A percentile compares a stretch with the other conserved stretches of the same genome.
These are phyloP conservation scores for Fusarium sp. DNA, from an alignment of 2,329 filamentous ascomycete genomes.

Conservation along the genomic window DNA sequence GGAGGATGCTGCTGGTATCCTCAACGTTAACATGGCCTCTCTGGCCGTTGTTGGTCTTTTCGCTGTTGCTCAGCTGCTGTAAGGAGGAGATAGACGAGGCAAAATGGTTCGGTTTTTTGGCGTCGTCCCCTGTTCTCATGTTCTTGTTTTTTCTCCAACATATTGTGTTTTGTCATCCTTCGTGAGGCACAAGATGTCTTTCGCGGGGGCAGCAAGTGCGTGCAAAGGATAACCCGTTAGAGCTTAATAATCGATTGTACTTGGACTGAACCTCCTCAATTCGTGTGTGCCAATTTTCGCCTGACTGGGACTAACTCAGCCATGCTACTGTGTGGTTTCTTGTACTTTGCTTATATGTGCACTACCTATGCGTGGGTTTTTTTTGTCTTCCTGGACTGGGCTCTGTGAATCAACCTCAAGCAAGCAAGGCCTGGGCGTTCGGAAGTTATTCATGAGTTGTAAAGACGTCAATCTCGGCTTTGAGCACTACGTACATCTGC, in stretches of 20 bases:
- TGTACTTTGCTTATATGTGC: neutral
- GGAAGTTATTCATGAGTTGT: neutral
- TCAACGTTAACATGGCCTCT: conserved; percentile 61
- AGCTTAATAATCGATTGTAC: conserved; percentile 60
- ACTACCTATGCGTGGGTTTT: neutral
- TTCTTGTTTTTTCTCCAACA: conserved; percentile 52
- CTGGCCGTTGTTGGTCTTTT: conserved; percentile 62
- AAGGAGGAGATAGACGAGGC: conserved; percentile 52
- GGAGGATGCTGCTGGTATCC: conserved; percentile 58
- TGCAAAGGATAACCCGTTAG: conserved; percentile 53
- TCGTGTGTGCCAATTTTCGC: neutral
- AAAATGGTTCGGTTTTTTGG: conserved; percentile 50
- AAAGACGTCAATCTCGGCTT: neutral
- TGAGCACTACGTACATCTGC: neutral
- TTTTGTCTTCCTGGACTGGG: neutral
- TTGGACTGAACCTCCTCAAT: conserved; percentile 43
- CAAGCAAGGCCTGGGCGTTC: neutral
- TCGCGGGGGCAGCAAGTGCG: conserved; percentile 43
- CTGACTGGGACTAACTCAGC: neutral
- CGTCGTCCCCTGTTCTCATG: conserved; percentile 53
- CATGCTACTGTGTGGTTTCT: neutral
- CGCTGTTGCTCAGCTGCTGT: conserved; percentile 65
- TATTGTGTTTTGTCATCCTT: conserved; percentile 50
- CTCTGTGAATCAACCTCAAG: neutral
- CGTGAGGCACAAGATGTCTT: conserved; percentile 45